These are phyloP conservation scores for Fusarium algeriense DNA, from an alignment of 2,329 filamentous ascomycete species.

Conservation along the genomic window DNA sequence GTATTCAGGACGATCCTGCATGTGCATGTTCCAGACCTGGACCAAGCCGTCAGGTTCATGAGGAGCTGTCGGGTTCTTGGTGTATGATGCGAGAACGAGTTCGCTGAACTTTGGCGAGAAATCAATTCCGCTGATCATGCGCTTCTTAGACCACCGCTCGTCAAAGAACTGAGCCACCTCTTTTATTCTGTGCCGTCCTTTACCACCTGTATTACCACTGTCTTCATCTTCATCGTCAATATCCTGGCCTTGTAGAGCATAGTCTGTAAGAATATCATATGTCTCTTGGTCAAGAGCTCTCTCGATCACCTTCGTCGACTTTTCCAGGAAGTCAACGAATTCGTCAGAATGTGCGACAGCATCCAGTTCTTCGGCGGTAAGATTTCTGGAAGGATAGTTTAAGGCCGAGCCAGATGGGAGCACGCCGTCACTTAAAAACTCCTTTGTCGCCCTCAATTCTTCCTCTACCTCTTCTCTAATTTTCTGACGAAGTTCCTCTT, in stretches of 20 bases:
- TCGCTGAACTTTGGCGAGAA: constrained; percentile 97
- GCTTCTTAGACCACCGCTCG: constrained; percentile 95
- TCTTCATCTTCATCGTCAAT: constrained; percentile 87
- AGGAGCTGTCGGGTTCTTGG: constrained; percentile 94
- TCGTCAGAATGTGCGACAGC: constrained; percentile 93
- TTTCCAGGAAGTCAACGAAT: constrained; percentile 94
- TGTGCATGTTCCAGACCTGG: constrained; percentile 96
- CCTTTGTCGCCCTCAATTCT: constrained; percentile 81
- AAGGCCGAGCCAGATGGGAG: constrained; percentile 46
- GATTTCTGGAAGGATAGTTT: constrained; percentile 82
- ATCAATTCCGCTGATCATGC: constrained; percentile 94
- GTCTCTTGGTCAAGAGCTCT: constrained; percentile 89
- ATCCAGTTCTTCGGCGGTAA: constrained; percentile 86
- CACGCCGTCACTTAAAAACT: constrained; percentile 64
- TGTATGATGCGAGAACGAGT: constrained; percentile 92
- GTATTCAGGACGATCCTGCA: constrained; percentile 95
- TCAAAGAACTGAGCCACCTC: constrained; percentile 95
- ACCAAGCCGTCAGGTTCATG: constrained; percentile 94
- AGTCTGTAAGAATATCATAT: constrained; percentile 96
- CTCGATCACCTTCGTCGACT: constrained; percentile 97
- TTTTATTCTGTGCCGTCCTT: constrained; percentile 80
- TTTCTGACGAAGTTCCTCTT: constrained; percentile 89
- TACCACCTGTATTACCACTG: constrained; percentile 74
- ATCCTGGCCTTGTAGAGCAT: constrained; percentile 82
- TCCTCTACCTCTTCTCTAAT: constrained; percentile 92